Evolutionary conservation across 768 basidiomycete genomes (phyloP).

Genomic region (Pilatotrama ljubarskyi): DNA sequence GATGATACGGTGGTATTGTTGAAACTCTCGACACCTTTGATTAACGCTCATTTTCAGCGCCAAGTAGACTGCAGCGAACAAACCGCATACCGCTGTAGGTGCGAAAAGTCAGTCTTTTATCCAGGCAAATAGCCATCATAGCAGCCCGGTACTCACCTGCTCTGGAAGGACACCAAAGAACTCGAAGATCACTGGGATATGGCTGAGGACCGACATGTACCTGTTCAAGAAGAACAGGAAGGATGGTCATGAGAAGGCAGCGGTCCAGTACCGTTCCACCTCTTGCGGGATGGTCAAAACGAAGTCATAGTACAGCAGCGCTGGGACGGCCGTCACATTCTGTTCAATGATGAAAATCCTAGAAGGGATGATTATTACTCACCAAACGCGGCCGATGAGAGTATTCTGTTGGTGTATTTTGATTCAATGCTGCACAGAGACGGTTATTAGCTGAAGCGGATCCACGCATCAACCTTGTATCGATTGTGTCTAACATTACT

Average conservation of each 20-base stretch:
- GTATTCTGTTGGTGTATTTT: background rate
- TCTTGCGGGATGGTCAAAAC: slow-evolving; percentile 45
- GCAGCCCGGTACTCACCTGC: too few relatives aligned
- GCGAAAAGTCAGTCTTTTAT: too few relatives aligned
- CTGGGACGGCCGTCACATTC: slow-evolving; percentile 11
- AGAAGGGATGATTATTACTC: background rate
- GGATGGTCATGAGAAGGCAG: slow-evolving; percentile 16
- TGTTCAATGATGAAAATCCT: too few relatives aligned
- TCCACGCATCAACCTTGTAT: too few relatives aligned
- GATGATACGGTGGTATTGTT: background rate
- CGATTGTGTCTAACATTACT: too few relatives aligned
- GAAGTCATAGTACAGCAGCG: slow-evolving; percentile 45
- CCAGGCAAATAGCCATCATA: too few relatives aligned
- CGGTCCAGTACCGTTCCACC: slow-evolving; percentile 45
- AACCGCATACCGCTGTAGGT: background rate
- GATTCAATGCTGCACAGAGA: background rate
- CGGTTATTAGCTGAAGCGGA: background rate
- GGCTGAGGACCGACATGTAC: slow-evolving; percentile 25
- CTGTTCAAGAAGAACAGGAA: slow-evolving; percentile 24
- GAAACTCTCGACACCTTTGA: slow-evolving; percentile 1
- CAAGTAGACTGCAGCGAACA: too few relatives aligned
- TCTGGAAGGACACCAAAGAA: background rate
- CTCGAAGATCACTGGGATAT: slow-evolving; percentile 20
- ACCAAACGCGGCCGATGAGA: background rate
- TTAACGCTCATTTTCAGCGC: too few relatives aligned